These are phyloP conservation scores for Fomitopsis serialis DNA, from an alignment of 768 basidiomycete genomes.

Conservation along the genomic window DNA sequence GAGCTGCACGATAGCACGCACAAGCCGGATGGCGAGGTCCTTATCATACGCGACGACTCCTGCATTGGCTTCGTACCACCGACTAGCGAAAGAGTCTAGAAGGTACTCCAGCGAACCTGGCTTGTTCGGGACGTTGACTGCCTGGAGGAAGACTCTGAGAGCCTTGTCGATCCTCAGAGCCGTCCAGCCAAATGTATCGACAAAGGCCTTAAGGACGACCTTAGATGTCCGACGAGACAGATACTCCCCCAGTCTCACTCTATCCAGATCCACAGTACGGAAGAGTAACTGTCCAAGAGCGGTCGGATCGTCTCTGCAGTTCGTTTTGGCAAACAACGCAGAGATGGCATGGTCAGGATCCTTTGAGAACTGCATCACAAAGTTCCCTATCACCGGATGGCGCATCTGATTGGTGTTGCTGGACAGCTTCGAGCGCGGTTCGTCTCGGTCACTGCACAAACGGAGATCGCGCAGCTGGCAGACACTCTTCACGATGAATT, in stretches of 20 bases:
- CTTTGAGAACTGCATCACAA: constrained; percentile 73
- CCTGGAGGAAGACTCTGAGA: constrained; percentile 82
- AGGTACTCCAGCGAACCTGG: constrained; percentile 57
- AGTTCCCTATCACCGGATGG: constrained; percentile 62
- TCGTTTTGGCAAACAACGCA: constrained; percentile 59
- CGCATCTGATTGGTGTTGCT: constrained; percentile 34
- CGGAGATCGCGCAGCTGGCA: constrained; percentile 69
- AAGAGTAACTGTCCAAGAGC: constrained; percentile 77
- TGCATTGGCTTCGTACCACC: constrained; percentile 90
- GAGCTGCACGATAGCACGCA: constrained; percentile 78
- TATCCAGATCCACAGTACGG: constrained; percentile 79
- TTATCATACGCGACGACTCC: constrained; percentile 74
- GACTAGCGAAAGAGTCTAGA: constrained; percentile 76
- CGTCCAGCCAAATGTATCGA: constrained; percentile 84
- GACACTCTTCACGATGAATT: constrained; percentile 86
- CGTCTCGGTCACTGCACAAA: constrained; percentile 65
- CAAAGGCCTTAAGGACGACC: constrained; percentile 71
- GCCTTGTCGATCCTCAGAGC: constrained; percentile 85
- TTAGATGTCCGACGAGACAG: constrained; percentile 71
- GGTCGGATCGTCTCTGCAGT: constrained; percentile 56
- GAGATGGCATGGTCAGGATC: constrained; percentile 78
- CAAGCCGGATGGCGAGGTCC: constrained; percentile 71
- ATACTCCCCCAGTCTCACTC: constrained; percentile 79
- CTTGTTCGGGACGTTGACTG: constrained; percentile 59
- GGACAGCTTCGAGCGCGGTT: constrained; percentile 42